These are phyloP conservation scores for Sugiyamaella castrensis DNA, from an alignment of 1,139 yeast species.

Conservation along the genomic window DNA sequence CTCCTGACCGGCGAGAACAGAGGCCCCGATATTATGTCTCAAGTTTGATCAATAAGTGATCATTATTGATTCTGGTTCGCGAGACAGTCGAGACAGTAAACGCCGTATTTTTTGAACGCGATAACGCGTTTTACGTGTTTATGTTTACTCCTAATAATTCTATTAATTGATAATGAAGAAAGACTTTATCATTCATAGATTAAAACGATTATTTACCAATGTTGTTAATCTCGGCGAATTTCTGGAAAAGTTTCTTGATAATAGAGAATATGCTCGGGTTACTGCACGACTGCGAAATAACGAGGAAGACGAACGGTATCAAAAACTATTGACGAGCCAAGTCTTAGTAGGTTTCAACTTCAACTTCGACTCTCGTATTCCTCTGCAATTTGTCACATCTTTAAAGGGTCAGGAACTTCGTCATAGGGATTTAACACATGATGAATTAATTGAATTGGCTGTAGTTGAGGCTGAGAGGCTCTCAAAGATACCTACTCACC, in stretches of 20 bases:
- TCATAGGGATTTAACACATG: background rate
- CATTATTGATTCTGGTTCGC: too few relatives aligned
- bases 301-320: background rate
- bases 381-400: background rate
- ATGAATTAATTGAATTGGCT: background rate
- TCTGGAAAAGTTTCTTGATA: slow-evolving; percentile 1
- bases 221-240: background rate
- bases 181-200: too few relatives aligned
- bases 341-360: background rate
- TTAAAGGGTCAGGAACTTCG: background rate
- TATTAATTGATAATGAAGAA: too few relatives aligned
- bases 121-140: too few relatives aligned
- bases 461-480: background rate
- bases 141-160: too few relatives aligned
- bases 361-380: background rate
- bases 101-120: too few relatives aligned
- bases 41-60: too few relatives aligned
- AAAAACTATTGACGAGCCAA: background rate
- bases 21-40: too few relatives aligned
- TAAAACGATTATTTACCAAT: too few relatives aligned
- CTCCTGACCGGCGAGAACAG: too few relatives aligned
- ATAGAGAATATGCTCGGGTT: background rate
- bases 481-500: background rate
- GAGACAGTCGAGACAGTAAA: too few relatives aligned
- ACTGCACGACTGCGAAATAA: background rate